These are phyloP conservation scores for Thelonectria rubi DNA, from an alignment of 2,329 filamentous ascomycete species.

Conservation along the genomic window DNA sequence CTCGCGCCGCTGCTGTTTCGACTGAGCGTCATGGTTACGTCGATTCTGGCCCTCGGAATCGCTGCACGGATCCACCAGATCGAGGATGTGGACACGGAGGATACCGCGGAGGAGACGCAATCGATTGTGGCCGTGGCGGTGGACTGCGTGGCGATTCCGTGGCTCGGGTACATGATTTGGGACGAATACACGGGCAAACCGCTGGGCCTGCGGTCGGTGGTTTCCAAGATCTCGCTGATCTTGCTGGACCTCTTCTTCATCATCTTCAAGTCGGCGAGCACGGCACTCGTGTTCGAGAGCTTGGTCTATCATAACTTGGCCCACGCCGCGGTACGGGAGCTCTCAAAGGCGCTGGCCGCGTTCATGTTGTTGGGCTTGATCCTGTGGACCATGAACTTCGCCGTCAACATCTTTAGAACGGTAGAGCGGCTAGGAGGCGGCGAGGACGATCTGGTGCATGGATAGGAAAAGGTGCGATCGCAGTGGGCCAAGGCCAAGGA, in stretches of 20 bases:
- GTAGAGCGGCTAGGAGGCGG: constrained; percentile 68
- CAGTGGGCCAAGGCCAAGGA: neutral
- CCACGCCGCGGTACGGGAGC: constrained; percentile 57
- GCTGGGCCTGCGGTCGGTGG: constrained; percentile 82
- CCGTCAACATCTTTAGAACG: constrained; percentile 80
- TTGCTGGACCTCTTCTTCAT: constrained; percentile 96
- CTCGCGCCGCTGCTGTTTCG: constrained; percentile 88
- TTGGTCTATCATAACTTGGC: constrained; percentile 66
- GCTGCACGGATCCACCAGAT: constrained; percentile 77
- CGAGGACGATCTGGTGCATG: constrained; percentile 51
- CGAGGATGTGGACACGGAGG: constrained; percentile 55
- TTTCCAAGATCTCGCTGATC: constrained; percentile 87
- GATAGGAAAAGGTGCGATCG: constrained; percentile 22
- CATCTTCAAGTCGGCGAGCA: constrained; percentile 94
- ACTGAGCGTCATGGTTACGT: constrained; percentile 83
- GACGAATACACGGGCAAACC: constrained; percentile 97
- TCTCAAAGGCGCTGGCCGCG: constrained; percentile 74
- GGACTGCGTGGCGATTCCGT: constrained; percentile 87
- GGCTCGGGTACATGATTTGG: constrained; percentile 92
- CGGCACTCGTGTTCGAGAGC: constrained; percentile 87
- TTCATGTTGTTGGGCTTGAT: constrained; percentile 84
- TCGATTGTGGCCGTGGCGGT: constrained; percentile 90
- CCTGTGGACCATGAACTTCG: constrained; percentile 91
- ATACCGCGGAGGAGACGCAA: constrained; percentile 71
- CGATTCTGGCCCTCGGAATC: constrained; percentile 81